Percentiles rank a stretch among this genome's conserved stretches.
These are phyloP conservation scores for Papilionanthe hybrid DNA, from an alignment of 116 monocot genomes.

Conservation along the genomic window DNA sequence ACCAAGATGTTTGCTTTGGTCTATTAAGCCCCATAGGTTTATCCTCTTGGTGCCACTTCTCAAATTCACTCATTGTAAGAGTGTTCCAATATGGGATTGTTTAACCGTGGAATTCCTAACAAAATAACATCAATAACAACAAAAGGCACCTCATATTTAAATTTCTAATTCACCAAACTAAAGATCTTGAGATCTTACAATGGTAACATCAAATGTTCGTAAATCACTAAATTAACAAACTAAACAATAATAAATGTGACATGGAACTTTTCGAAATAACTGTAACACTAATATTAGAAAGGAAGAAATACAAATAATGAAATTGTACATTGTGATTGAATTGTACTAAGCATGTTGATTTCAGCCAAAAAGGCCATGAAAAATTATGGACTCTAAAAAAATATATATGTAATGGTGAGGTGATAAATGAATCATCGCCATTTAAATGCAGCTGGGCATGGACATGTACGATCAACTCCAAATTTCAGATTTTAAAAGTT, in stretches of 20 bases:
- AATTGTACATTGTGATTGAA: neutral
- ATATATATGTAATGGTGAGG: neutral
- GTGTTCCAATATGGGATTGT: too few relatives aligned
- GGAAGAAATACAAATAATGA: neutral
- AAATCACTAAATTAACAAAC: too few relatives aligned
- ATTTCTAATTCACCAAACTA: too few relatives aligned
- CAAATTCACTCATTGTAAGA: too few relatives aligned
- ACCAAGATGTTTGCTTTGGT: too few relatives aligned
- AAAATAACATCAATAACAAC: too few relatives aligned
- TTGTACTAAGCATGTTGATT: neutral
- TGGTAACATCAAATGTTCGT: too few relatives aligned
- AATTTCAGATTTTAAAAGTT: neutral
- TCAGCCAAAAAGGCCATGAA: neutral
- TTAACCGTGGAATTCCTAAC: too few relatives aligned
- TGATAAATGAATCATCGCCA: neutral
- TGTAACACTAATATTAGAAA: neutral
- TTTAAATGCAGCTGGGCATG: neutral
- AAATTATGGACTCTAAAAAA: neutral
- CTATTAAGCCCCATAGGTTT: too few relatives aligned
- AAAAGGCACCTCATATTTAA: too few relatives aligned
- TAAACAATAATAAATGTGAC: neutral
- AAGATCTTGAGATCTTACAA: too few relatives aligned
- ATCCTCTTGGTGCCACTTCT: too few relatives aligned
- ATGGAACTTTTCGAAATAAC: neutral
- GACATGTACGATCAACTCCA: neutral